These are phyloP conservation scores for Lanmaoa rubissima DNA, from an alignment of 768 basidiomycete species.

Conservation along the genomic window DNA sequence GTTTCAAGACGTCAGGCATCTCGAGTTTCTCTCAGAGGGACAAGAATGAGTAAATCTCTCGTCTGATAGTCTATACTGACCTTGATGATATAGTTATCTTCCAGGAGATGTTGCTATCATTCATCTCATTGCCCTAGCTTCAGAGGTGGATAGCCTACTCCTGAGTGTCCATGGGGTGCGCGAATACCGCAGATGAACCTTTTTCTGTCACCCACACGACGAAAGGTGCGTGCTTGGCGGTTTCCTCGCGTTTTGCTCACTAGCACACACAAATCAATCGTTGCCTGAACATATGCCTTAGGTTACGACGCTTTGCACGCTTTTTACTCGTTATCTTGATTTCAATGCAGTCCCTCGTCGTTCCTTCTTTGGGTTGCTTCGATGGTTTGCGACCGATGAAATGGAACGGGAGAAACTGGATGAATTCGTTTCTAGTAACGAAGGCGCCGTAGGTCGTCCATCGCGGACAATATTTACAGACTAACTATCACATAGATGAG, in stretches of 20 bases:
- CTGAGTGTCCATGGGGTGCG: constrained; percentile 53
- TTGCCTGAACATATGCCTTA: constrained; percentile 22
- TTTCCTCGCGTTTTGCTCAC: constrained; percentile 3
- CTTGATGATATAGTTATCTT: constrained; percentile 48
- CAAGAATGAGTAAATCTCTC: constrained; percentile 45
- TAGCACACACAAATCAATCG: constrained; percentile 17
- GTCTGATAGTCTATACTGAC: background rate
- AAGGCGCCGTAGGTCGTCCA: constrained; percentile 57
- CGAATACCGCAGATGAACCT: constrained; percentile 56
- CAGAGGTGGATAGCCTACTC: constrained; percentile 72
- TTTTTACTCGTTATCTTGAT: constrained; percentile 80
- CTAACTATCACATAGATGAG: constrained; percentile 60
- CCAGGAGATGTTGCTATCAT: constrained; percentile 87
- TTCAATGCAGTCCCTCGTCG: constrained; percentile 82
- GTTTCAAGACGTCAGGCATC: constrained; percentile 92
- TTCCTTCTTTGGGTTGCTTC: constrained; percentile 81
- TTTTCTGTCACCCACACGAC: constrained; percentile 38
- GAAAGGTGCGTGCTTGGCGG: constrained; percentile 32
- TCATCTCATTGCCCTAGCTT: constrained; percentile 57
- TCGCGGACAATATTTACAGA: background rate
- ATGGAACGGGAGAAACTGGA: constrained; percentile 79
- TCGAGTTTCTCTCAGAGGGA: constrained; percentile 73
- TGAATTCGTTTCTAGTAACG: constrained; percentile 66
- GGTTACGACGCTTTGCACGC: constrained; percentile 59
- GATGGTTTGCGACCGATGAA: constrained; percentile 73